These are phyloP conservation scores for Russula griseocarnosa DNA, from an alignment of 768 basidiomycete species.

Conservation along the genomic window DNA sequence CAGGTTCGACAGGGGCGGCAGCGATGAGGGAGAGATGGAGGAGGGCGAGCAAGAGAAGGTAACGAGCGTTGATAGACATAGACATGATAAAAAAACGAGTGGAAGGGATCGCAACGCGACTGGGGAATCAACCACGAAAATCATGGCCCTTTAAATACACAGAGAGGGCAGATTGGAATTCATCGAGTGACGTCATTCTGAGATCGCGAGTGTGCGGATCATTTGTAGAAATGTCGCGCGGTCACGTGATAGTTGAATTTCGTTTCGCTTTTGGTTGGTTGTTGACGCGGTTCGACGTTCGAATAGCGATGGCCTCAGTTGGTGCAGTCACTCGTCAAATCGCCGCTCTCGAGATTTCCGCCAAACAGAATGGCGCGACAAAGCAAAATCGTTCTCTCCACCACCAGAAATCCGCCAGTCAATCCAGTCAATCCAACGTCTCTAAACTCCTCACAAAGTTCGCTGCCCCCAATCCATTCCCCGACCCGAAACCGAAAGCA, in stretches of 20 bases:
- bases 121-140: neutral
- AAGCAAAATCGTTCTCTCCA: conserved; percentile 36
- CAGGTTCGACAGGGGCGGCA: conserved; percentile 1
- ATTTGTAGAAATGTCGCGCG: neutral
- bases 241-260: conserved; percentile 19
- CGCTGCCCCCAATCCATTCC: conserved; percentile 56
- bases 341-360: conserved; percentile 60
- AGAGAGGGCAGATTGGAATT: neutral
- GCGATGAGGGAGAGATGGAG: conserved; percentile 14
- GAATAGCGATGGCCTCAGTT: conserved; percentile 42
- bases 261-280: neutral
- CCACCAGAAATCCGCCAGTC: conserved; percentile 49
- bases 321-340: conserved; percentile 60
- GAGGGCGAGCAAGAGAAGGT: conserved; percentile 20
- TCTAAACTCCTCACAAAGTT: conserved; percentile 72
- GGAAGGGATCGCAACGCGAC: conserved; percentile 16
- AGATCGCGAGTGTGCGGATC: no score
- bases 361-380: conserved; percentile 42
- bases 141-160: conserved; percentile 6
- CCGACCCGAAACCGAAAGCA: conserved; percentile 32
- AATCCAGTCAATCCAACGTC: conserved; percentile 47
- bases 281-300: neutral
- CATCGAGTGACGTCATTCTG: conserved; percentile 10
- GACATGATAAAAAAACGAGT: conserved; percentile 8
- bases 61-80: conserved; percentile 24